Evolutionary conservation across 192 early-diverging fungal species (phyloP).

Genomic region (Coemansia reversa): DNA sequence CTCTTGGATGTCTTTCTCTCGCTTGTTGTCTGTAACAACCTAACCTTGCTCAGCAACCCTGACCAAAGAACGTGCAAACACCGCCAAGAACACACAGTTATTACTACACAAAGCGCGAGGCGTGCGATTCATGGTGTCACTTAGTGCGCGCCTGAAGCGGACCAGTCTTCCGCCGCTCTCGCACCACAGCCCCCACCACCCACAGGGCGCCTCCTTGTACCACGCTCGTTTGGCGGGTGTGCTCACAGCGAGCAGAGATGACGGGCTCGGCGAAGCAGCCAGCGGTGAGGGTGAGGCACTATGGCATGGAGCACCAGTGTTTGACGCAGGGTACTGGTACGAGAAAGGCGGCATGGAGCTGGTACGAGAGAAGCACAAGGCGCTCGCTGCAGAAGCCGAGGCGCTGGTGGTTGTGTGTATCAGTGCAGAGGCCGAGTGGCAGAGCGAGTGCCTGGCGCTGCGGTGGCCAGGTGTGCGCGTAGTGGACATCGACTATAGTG

Average conservation of each 20-base stretch:
- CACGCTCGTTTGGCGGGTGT: constrained; percentile 7
- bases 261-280: constrained; percentile 5
- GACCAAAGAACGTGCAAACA: background rate
- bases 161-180: constrained; percentile 21
- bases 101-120: background rate
- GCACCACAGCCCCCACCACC: background rate
- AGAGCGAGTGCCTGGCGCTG: constrained; percentile 29
- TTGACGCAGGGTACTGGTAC: constrained; percentile 42
- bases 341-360: constrained; percentile 40
- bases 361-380: constrained; percentile 32
- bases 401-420: constrained; percentile 26
- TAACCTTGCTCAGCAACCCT: background rate
- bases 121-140: constrained; percentile 15
- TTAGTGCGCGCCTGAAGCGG: constrained; percentile 31
- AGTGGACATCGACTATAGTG: constrained; percentile 36
- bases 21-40: background rate
- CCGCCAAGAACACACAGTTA: background rate
- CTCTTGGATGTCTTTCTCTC: background rate
- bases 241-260: background rate
- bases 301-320: constrained; percentile 47
- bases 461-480: constrained; percentile 38
- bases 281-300: constrained; percentile 7
- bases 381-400: constrained; percentile 18
- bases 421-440: constrained; percentile 18
- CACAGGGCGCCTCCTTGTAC: background rate